Evolutionary conservation across 345 rosid genomes (phyloP).

Genomic region (Xanthoceras sorbifolium): DNA sequence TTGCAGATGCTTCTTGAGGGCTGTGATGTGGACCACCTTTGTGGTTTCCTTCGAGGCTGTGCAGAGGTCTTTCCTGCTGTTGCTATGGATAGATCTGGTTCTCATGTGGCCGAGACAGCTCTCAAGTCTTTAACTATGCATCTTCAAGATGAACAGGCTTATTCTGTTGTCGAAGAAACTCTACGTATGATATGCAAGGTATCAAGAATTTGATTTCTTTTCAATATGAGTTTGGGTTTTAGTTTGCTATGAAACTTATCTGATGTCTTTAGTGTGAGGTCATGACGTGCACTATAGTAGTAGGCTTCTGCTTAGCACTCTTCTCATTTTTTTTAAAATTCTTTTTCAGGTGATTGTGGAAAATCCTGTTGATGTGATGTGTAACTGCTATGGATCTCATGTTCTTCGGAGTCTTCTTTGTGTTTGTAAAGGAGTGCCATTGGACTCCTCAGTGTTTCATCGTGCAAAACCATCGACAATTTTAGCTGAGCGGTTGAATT

Average conservation of each 20-base stretch:
- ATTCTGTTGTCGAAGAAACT: slow-evolving; percentile 69
- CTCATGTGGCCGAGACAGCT: slow-evolving; percentile 95
- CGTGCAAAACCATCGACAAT: slow-evolving; percentile 58
- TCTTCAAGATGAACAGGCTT: slow-evolving; percentile 68
- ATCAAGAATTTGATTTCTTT: slow-evolving; percentile 13
- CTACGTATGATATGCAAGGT: slow-evolving; percentile 79
- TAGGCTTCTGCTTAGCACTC: background rate
- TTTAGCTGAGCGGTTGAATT: slow-evolving; percentile 74
- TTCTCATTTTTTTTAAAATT: background rate
- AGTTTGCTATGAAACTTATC: background rate
- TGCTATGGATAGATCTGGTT: slow-evolving; percentile 93
- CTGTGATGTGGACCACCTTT: slow-evolving; percentile 79
- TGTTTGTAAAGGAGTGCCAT: slow-evolving; percentile 80
- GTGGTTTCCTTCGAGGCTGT: slow-evolving; percentile 69
- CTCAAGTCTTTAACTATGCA: slow-evolving; percentile 74
- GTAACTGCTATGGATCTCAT: slow-evolving; percentile 86
- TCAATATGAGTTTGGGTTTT: background rate
- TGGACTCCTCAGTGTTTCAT: slow-evolving; percentile 70
- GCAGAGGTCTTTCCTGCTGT: slow-evolving; percentile 67
- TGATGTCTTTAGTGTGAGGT: background rate
- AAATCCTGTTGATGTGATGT: slow-evolving; percentile 66
- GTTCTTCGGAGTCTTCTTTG: slow-evolving; percentile 92
- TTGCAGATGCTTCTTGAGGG: slow-evolving; percentile 86
- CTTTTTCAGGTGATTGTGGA: slow-evolving; percentile 61
- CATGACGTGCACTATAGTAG: background rate